Conservation (phyloP, 805 yeast genomes). For the Cyberlindnera meyerae region DNA sequence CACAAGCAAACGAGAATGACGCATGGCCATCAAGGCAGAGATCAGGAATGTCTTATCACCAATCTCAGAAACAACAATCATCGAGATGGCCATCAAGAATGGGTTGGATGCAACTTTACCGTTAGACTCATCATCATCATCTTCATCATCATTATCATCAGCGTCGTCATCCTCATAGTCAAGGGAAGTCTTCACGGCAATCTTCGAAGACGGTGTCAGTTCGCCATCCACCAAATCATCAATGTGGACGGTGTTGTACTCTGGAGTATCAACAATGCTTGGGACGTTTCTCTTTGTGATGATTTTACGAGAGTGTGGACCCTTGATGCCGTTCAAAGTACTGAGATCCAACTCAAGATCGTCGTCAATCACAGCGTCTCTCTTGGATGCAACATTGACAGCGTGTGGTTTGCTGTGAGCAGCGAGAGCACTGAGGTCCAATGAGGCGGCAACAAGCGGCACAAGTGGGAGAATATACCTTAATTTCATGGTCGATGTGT, state of each 20-base stretch:
- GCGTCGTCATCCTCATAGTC: not conserved
- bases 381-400: constrained; percentile 1
- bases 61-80: constrained; percentile 93
- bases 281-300: constrained; percentile 19
- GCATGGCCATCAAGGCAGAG: constrained; percentile 98
- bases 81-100: constrained; percentile 74
- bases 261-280: constrained; percentile 21
- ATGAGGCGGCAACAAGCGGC: too few species aligned
- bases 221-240: constrained; percentile 10
- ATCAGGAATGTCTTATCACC: constrained; percentile 97
- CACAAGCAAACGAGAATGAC: constrained; percentile 76
- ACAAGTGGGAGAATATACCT: too few species aligned
- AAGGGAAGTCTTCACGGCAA: not conserved
- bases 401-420: not conserved
- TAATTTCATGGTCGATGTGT: too few species aligned
- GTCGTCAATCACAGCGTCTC: constrained; percentile 1
- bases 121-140: constrained; percentile 3
- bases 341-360: constrained; percentile 3
- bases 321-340: not conserved
- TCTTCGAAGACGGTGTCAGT: constrained; percentile 2
- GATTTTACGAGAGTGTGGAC: constrained; percentile 8
- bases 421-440: too few species aligned
- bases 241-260: constrained; percentile 22
- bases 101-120: constrained; percentile 27
- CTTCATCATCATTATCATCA: constrained; percentile 1